Base-by-base conservation (phyloP, 2,329 filamentous ascomycete species). In the Xylariaceae sp. region DNA sequence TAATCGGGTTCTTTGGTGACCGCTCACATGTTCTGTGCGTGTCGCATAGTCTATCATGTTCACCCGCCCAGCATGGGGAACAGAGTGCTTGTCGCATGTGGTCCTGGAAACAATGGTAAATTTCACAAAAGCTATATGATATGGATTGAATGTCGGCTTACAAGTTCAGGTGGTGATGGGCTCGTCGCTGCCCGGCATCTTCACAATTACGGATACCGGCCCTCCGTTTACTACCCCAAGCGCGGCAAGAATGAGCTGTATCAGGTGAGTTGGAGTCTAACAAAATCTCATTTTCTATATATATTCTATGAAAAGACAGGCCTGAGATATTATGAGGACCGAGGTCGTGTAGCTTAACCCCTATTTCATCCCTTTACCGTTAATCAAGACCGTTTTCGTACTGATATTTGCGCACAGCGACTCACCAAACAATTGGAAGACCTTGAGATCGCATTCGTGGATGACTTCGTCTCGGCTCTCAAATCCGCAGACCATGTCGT, bases 131-230 rank as follows among this genome's bases (percentile, higher is more conserved):
- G n/a, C n/a, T n/a, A n/a, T n/a, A n/a, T n/a, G n/a, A n/a, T 17
- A 10, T 17, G 11, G 8, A 44, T 11, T 47, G 37, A 44, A 18
- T 49, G 10, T 39, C 50, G 2, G 30, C 57, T 59, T 34, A 62
- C 41, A 23, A 6, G 48, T 34, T 9, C 56, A 92, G 90, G 94
- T 63, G 94, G 94, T 44, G 94, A 99, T 74, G 94, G 94, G 2
- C 84, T 99, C 2, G 94, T 99, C 34, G 92, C 93, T 52, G 94
- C 94, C 56, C 87, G 94, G 30, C 94, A 99, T 74, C 82, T 99
- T 4, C 86, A 85, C 72, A 89, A 96, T 71, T 97, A 95, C 72
- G 93, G 94, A 62, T 99, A 97, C 75, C 83, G 84, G 23, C 92
- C 93, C 2, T 88, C 85, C 7, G 80, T 99, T 50, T 97, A 94